phyloP scores from a whole-genome alignment of 1,284 basidiomycete species.

The Vanrija sp. region DNA sequence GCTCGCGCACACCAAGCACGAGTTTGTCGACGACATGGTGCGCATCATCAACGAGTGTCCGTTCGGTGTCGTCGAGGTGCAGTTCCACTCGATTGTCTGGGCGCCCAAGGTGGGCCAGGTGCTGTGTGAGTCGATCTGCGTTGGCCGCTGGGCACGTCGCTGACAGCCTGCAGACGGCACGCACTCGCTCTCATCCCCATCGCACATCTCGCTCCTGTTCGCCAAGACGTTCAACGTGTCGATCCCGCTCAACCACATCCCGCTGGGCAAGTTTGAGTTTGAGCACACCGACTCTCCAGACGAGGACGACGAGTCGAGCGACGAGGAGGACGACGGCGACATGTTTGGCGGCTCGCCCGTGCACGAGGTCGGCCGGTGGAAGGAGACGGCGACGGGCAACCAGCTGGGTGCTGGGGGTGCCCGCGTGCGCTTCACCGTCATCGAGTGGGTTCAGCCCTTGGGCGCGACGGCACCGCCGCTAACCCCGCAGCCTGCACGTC shows the following conservation, averaged over 20 bases:
- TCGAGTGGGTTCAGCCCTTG: conserved; percentile 66
- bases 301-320: conserved; percentile 27
- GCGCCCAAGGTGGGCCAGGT: conserved; percentile 79
- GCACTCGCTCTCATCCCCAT: conserved; percentile 85
- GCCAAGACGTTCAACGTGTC: conserved; percentile 96
- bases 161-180: conserved; percentile 62
- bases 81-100: conserved; percentile 85
- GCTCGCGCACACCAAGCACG: conserved; percentile 74
- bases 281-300: conserved; percentile 58
- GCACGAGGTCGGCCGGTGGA: conserved; percentile 66
- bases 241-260: conserved; percentile 90
- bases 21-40: conserved; percentile 65
- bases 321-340: conserved; percentile 35
- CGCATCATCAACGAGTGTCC: conserved; percentile 79
- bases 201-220: conserved; percentile 87
- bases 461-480: neutral
- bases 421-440: conserved; percentile 78
- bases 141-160: neutral
- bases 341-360: conserved; percentile 22
- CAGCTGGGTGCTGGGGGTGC: conserved; percentile 69
- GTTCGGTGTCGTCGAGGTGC: conserved; percentile 69
- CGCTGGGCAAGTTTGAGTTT: conserved; percentile 73
- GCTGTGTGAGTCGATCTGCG: conserved; percentile 58
- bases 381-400: conserved; percentile 65
- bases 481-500: conserved; percentile 67